phyloP scores from a whole-genome alignment of 768 basidiomycete species.

The Phanerochaete carnosa region DNA sequence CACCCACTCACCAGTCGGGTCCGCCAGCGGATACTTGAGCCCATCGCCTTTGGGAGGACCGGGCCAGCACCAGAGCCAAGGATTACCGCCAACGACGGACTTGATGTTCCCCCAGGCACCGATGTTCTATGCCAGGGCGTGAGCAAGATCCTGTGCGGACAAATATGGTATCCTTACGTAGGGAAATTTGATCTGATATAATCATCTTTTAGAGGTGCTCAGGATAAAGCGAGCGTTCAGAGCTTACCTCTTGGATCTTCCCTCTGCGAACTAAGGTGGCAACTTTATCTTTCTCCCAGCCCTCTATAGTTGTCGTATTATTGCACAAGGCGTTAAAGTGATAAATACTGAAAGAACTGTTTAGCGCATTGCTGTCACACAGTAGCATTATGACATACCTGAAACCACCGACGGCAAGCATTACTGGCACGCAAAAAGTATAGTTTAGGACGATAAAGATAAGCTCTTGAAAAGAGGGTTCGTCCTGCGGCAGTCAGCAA shows the following conservation, averaged over 20 bases:
- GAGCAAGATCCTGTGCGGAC: neutral
- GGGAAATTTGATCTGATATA: conserved; percentile 79
- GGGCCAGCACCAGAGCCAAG: conserved; percentile 85
- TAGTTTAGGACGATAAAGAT: conserved; percentile 89
- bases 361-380: neutral
- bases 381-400: conserved; percentile 46
- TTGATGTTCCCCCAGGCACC: conserved; percentile 70
- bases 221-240: conserved; percentile 2
- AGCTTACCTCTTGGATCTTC: conserved; percentile 70
- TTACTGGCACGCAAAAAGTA: conserved; percentile 78
- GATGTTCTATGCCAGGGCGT: conserved; percentile 61
- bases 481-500: conserved; percentile 43
- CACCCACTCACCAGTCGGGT: conserved; percentile 73
- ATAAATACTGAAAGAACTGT: conserved; percentile 58
- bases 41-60: conserved; percentile 65
- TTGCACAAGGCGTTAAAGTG: conserved; percentile 74
- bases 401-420: conserved; percentile 86
- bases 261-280: conserved; percentile 82
- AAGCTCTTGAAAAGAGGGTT: conserved; percentile 66
- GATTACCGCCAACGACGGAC: conserved; percentile 73
- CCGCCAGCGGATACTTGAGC: conserved; percentile 69
- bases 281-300: conserved; percentile 96
- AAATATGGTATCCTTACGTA: conserved; percentile 56
- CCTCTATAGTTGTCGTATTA: conserved; percentile 95
- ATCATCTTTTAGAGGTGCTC: neutral